Evolutionary conservation across 2,329 filamentous ascomycete species (phyloP).

Genomic region (Aspergillus sp.): DNA sequence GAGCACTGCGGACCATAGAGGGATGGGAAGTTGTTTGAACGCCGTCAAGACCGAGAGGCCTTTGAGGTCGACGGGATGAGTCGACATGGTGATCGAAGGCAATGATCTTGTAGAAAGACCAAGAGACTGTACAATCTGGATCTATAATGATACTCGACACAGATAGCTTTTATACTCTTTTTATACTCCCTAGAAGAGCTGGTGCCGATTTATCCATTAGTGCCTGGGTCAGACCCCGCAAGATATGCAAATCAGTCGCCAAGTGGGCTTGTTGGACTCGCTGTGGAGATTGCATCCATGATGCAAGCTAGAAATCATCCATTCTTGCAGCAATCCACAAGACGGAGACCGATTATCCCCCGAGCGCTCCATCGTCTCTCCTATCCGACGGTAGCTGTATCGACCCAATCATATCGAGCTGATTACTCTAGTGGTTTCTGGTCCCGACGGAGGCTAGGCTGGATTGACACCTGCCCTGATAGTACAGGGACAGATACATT

Average conservation of each 20-base stretch:
- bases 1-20: slow-evolving; percentile 1
- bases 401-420: background rate
- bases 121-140: no score
- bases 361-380: background rate
- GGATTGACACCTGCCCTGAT: background rate
- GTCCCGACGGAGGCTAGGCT: background rate
- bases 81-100: background rate
- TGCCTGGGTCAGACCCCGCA: no score
- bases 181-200: no score
- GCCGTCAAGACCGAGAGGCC: background rate
- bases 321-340: background rate
- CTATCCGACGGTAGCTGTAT: background rate
- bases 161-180: no score
- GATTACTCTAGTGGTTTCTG: background rate
- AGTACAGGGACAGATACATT: background rate
- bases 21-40: background rate
- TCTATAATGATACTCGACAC: no score
- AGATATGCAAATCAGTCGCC: background rate
- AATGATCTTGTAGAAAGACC: no score
- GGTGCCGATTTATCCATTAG: no score
- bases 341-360: background rate
- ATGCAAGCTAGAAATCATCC: background rate
- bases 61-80: background rate
- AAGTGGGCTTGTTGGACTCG: background rate
- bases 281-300: background rate